Base-by-base conservation (phyloP, 805 yeast species). In the Kluyveromyces dobzhanskii region DNA sequence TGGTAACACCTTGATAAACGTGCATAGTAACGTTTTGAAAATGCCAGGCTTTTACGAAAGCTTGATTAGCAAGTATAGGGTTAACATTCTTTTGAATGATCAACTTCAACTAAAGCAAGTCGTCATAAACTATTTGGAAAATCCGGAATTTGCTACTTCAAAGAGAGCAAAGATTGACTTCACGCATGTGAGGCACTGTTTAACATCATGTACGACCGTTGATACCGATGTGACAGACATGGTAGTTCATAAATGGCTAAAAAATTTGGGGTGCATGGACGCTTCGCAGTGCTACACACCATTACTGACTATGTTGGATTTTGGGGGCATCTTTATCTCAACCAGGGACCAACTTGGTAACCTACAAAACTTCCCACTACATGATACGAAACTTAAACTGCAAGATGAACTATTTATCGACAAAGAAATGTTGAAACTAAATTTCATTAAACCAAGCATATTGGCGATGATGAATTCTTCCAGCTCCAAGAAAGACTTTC, bases 241-340 rank as follows among this genome's bases (percentile, higher is more conserved):
- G 56, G 66, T 92, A 30, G 77, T 94, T 10, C 90, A 86, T 46
- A 70, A 97, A 41, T 92, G 95, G 86, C 67, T 92, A 35, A 74
- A 79, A 47, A 97, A 97, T 2, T 61, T 92, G 38, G 98, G 98
- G 0, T 86, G 94, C 52, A 72, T 67, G 39, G 75, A 73, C 38
- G 80, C 94, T 0, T 71, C 81, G 27, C 75, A 76, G 38, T 84
- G 86, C 4, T 80, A 87, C 21, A 80, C 95, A 0, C 99, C 99
- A 0, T 73, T 92, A 67, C 66, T 92, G 32, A 83, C 96, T 0
- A 65, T 92, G 36, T 76, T 84, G 46, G 98, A 92, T 55, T 94
- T 87, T 53, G 98, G 98, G 25, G 99, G 99, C 2, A 85, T 90
- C 76, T 87, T 88, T 10, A 77, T 92, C 5, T 78, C 97, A 1